Evolutionary conservation across 1,139 yeast species (phyloP).

Genomic region (Blastobotrys persicus): DNA sequence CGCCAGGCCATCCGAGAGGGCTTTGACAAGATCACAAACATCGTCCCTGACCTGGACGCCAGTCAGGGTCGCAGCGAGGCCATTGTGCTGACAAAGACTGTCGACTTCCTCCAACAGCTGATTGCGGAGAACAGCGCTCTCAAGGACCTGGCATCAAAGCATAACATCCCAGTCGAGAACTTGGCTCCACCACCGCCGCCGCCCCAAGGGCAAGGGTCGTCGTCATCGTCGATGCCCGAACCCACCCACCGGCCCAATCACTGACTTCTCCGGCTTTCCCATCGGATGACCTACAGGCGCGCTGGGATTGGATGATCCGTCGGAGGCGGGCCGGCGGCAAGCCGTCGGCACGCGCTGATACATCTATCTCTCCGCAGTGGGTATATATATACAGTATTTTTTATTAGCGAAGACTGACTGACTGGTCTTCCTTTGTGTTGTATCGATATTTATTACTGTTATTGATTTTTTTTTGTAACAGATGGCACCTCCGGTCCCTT

Average conservation of each 20-base stretch:
- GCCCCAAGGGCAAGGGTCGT: not conserved
- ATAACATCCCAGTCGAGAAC: slow-evolving; percentile 15
- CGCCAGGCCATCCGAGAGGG: slow-evolving; percentile 49
- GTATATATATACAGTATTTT: not conserved
- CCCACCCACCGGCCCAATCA: not conserved
- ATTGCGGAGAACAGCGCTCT: slow-evolving; percentile 35
- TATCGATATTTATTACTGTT: no score
- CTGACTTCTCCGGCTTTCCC: not conserved
- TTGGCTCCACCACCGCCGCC: slow-evolving; percentile 13
- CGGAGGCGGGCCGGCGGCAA: not conserved
- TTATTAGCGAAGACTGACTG: not conserved
- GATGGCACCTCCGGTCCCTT: slow-evolving; percentile 14
- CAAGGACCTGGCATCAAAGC: slow-evolving; percentile 27
- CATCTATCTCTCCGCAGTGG: not conserved
- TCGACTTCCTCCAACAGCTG: slow-evolving; percentile 33
- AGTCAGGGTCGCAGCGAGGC: slow-evolving; percentile 44
- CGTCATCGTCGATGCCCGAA: not conserved
- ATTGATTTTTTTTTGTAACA: not conserved
- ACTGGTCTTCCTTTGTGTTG: no score
- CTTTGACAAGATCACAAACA: slow-evolving; percentile 41
- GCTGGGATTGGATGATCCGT: not conserved
- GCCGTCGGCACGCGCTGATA: not conserved
- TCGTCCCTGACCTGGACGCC: slow-evolving; percentile 43
- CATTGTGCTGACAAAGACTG: slow-evolving; percentile 40
- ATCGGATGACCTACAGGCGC: not conserved